These are phyloP conservation scores for Scedosporium apiospermum DNA, from an alignment of 2,329 filamentous ascomycete species.

Conservation along the genomic window DNA sequence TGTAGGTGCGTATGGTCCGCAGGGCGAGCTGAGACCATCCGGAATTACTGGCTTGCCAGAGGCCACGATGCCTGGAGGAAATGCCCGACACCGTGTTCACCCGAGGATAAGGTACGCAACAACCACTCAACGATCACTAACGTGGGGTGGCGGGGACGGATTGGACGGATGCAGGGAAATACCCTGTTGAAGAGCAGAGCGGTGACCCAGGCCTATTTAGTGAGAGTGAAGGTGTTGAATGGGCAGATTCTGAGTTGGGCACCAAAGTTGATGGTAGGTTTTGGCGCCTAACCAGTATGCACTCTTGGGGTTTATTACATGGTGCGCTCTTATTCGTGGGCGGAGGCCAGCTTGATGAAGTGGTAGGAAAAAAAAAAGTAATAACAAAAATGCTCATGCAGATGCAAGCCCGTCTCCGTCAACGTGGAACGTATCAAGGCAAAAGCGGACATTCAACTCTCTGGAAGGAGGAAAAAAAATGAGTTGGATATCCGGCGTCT, in stretches of 20 bases:
- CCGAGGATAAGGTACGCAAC: neutral
- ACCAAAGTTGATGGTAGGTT: neutral
- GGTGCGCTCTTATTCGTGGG: neutral
- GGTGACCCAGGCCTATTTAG: constrained; percentile 1
- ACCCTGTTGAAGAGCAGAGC: constrained; percentile 1
- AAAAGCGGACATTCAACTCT: neutral
- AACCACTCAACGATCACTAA: neutral
- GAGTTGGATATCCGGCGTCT: neutral
- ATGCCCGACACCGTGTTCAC: neutral
- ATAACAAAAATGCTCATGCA: neutral
- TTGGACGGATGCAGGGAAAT: constrained; percentile 3
- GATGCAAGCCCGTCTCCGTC: neutral
- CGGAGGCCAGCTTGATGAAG: neutral
- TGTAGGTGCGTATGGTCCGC: neutral
- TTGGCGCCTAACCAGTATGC: neutral
- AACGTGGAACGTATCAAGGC: neutral
- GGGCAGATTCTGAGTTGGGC: neutral
- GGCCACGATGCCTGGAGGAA: neutral
- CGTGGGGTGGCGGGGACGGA: neutral
- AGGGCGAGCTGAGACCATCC: neutral
- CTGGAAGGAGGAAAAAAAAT: neutral
- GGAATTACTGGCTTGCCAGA: constrained; percentile 4
- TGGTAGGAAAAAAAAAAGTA: neutral
- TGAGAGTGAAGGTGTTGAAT: neutral
- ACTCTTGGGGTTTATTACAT: neutral